These are phyloP conservation scores for Perilla frutescens DNA, from an alignment of 257 asterid species.

Conservation along the genomic window DNA sequence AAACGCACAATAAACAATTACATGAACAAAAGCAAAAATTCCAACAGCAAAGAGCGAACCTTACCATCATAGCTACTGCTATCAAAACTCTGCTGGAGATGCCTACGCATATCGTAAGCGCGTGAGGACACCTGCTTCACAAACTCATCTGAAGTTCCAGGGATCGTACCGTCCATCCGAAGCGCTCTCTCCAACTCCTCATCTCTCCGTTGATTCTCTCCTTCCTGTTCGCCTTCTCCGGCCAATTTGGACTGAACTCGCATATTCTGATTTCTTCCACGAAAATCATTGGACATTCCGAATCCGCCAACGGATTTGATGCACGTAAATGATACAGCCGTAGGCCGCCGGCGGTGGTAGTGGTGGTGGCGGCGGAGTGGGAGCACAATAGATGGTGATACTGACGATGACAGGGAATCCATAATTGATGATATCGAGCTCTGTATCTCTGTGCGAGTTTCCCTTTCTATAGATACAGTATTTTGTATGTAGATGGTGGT, in stretches of 20 bases:
- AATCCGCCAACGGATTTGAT: constrained; percentile 26
- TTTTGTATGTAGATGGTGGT: constrained; percentile 24
- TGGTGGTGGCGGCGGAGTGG: constrained; percentile 52
- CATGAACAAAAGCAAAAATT: not conserved
- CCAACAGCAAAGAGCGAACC: not conserved
- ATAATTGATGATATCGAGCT: constrained; percentile 32
- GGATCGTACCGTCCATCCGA: constrained; percentile 89
- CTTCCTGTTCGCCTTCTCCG: constrained; percentile 44
- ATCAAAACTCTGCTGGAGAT: constrained; percentile 85
- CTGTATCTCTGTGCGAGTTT: not conserved
- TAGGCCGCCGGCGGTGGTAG: constrained; percentile 52
- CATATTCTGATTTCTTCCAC: constrained; percentile 24
- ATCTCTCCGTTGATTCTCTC: constrained; percentile 56
- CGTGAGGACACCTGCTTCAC: constrained; percentile 89
- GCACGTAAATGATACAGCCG: constrained; percentile 33
- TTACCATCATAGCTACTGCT: constrained; percentile 94
- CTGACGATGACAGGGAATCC: constrained; percentile 68
- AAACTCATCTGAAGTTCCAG: constrained; percentile 78
- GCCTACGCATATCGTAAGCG: constrained; percentile 90
- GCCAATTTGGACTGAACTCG: constrained; percentile 43
- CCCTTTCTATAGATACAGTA: constrained; percentile 9
- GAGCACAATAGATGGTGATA: constrained; percentile 61
- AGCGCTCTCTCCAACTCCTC: constrained; percentile 86
- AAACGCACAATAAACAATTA: constrained; percentile 9
- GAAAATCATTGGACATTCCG: constrained; percentile 33